Conservation (phyloP, 2,329 filamentous ascomycete species). For the Teratosphaeria zuluensis region DNA sequence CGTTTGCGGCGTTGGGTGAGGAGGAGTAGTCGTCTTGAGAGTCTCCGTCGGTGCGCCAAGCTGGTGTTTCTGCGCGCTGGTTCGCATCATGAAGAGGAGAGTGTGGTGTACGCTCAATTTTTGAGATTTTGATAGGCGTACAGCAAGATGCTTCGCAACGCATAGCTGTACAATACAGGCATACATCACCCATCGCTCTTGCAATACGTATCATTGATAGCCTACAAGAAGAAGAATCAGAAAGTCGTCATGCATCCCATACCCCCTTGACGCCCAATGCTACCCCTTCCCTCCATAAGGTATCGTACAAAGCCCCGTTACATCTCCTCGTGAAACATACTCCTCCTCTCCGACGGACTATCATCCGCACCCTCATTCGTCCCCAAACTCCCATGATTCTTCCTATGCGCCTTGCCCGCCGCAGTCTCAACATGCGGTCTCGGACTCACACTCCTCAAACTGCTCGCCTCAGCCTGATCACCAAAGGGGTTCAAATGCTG, state of each 20-base stretch:
- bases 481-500: slow-evolving; percentile 56
- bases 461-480: slow-evolving; percentile 55
- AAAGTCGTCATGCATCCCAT: background rate
- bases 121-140: background rate
- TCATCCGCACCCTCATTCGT: slow-evolving; percentile 30
- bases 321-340: slow-evolving; percentile 61
- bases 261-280: background rate
- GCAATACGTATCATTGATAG: background rate
- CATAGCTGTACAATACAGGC: background rate
- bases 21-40: background rate
- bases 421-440: slow-evolving; percentile 52
- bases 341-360: slow-evolving; percentile 59
- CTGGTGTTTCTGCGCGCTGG: no score
- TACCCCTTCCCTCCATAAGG: background rate
- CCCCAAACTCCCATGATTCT: slow-evolving; percentile 26
- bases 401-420: slow-evolving; percentile 36
- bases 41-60: no score
- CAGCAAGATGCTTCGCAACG: background rate
- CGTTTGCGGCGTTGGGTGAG: slow-evolving; percentile 4
- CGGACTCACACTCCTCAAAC: slow-evolving; percentile 62
- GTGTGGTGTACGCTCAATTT: background rate
- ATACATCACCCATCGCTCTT: background rate
- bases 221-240: background rate
- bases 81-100: no score
- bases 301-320: slow-evolving; percentile 24